These are phyloP conservation scores for Colletotrichum endophyticum DNA, from an alignment of 2,329 filamentous ascomycete genomes.

Conservation along the genomic window DNA sequence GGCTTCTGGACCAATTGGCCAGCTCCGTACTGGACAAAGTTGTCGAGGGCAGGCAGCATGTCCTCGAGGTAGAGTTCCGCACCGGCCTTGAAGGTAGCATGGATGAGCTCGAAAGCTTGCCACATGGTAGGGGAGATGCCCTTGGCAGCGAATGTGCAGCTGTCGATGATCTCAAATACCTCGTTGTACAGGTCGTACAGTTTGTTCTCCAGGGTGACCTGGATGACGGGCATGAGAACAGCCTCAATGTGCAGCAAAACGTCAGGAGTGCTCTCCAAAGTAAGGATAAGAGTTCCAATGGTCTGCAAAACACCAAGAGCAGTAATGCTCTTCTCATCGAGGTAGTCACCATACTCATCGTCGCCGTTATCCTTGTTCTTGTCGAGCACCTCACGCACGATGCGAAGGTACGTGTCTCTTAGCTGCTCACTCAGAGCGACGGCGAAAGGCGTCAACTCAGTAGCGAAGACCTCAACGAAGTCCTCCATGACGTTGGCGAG, in stretches of 20 bases:
- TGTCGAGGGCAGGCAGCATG: constrained; percentile 97
- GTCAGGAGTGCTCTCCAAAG: constrained; percentile 94
- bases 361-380: constrained; percentile 79
- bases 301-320: constrained; percentile 95
- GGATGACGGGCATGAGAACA: constrained; percentile 96
- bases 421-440: constrained; percentile 96
- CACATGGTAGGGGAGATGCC: constrained; percentile 96
- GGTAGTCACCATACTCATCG: constrained; percentile 84
- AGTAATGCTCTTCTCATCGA: constrained; percentile 98
- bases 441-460: constrained; percentile 94
- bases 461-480: constrained; percentile 98
- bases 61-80: constrained; percentile 98
- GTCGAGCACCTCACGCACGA: constrained; percentile 89
- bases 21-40: constrained; percentile 94
- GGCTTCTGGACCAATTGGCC: constrained; percentile 81
- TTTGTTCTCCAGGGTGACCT: constrained; percentile 95
- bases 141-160: constrained; percentile 98
- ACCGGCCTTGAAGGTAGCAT: constrained; percentile 95
- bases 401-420: constrained; percentile 92
- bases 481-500: constrained; percentile 99
- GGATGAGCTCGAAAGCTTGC: constrained; percentile 96
- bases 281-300: constrained; percentile 95
- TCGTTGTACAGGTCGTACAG: constrained; percentile 98
- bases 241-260: constrained; percentile 94
- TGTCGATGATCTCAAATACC: constrained; percentile 98